Conservation (phyloP, 1,284 basidiomycete species). For the Ganoderma boninense region DNA sequence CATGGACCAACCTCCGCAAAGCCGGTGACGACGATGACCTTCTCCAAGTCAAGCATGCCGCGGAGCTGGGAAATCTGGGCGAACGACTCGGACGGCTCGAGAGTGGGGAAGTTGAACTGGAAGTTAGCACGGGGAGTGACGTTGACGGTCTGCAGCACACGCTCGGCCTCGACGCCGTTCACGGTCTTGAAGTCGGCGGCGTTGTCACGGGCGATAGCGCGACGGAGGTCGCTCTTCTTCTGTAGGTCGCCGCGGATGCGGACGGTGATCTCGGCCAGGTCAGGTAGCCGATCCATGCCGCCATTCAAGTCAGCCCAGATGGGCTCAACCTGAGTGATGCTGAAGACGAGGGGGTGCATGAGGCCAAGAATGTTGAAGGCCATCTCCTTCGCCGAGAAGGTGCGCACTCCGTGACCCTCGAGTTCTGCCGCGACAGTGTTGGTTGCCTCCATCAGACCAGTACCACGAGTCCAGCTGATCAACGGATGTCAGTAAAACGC, state of each 20-base stretch:
- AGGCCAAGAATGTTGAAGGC: slow-evolving; percentile 99
- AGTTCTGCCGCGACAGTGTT: slow-evolving; percentile 96
- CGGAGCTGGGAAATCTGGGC: slow-evolving; percentile 80
- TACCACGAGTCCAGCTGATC: slow-evolving; percentile 93
- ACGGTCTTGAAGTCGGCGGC: slow-evolving; percentile 93
- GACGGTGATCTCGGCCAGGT: slow-evolving; percentile 90
- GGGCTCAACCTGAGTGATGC: slow-evolving; percentile 99
- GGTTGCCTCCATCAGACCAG: slow-evolving; percentile 96
- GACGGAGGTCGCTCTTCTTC: slow-evolving; percentile 90
- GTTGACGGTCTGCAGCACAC: slow-evolving; percentile 91
- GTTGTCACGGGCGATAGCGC: slow-evolving; percentile 93
- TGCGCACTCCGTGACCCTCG: slow-evolving; percentile 93
- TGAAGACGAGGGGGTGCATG: slow-evolving; percentile 99
- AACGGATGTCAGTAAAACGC: slow-evolving; percentile 27
- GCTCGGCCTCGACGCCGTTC: slow-evolving; percentile 93
- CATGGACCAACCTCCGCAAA: slow-evolving; percentile 99
- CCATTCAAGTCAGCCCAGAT: slow-evolving; percentile 99
- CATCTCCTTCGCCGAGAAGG: slow-evolving; percentile 99
- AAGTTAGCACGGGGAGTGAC: slow-evolving; percentile 98
- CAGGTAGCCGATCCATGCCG: slow-evolving; percentile 96
- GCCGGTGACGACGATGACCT: slow-evolving; percentile 93
- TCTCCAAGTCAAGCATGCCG: slow-evolving; percentile 93
- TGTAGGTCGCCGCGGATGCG: slow-evolving; percentile 85
- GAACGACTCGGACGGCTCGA: slow-evolving; percentile 75
- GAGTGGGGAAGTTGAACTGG: slow-evolving; percentile 91